phyloP scores from a whole-genome alignment of 371 early-diverging fungal species.

The Apophysomyces trapeziformis region DNA sequence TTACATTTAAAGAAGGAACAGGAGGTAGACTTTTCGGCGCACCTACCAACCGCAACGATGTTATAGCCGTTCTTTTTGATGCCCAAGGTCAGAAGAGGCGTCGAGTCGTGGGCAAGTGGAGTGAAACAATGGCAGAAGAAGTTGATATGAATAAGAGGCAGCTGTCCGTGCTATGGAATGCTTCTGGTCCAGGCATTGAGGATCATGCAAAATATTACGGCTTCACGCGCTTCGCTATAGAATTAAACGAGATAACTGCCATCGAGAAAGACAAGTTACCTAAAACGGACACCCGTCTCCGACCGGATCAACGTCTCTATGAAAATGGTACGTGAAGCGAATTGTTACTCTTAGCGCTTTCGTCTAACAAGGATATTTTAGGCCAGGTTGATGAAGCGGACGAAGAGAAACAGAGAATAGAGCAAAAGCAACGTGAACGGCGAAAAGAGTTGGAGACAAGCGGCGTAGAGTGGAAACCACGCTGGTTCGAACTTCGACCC shows the following conservation, averaged over 20 bases:
- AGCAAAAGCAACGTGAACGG: conserved; percentile 83
- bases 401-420: conserved; percentile 79
- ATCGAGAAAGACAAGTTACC: conserved; percentile 69
- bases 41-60: conserved; percentile 65
- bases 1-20: conserved; percentile 68
- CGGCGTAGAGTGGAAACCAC: conserved; percentile 66
- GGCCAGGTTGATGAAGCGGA: conserved; percentile 77
- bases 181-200: conserved; percentile 62
- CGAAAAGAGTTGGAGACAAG: conserved; percentile 68
- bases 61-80: conserved; percentile 63
- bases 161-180: conserved; percentile 81
- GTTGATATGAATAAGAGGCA: conserved; percentile 51
- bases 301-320: conserved; percentile 87
- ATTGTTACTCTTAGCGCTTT: neutral
- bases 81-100: conserved; percentile 51
- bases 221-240: conserved; percentile 83
- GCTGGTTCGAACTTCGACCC: conserved; percentile 70
- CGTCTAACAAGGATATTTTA: neutral
- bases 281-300: conserved; percentile 88
- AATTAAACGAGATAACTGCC: conserved; percentile 80
- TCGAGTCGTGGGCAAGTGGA: conserved; percentile 68
- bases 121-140: conserved; percentile 56
- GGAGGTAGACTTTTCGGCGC: conserved; percentile 64
- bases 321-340: conserved; percentile 63
- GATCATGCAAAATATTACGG: conserved; percentile 82